Percentiles rank a stretch among this genome's conserved stretches.
phyloP scores from a whole-genome alignment of 2,329 filamentous ascomycete genomes.

The Ophiostoma pallidulum region DNA sequence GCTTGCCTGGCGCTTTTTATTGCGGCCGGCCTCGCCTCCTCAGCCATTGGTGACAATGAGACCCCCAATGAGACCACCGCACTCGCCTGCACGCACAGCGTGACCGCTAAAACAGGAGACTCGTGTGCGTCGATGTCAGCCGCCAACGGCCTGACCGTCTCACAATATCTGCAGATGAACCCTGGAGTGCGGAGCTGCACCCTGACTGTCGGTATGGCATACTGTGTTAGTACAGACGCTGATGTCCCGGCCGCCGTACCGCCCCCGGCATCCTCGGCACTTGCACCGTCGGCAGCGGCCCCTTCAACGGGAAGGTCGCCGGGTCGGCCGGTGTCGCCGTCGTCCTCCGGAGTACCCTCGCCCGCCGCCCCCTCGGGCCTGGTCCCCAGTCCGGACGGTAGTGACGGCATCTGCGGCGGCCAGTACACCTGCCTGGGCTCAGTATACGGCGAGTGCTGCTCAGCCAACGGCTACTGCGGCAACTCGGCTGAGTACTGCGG shows the following conservation, averaged over 20 bases:
- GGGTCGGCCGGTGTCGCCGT: no score
- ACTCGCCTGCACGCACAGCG: constrained; percentile 15
- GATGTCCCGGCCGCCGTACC: neutral
- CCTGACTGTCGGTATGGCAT: constrained; percentile 4
- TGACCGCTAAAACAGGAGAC: constrained; percentile 20
- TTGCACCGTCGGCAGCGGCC: neutral
- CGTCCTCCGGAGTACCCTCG: constrained; percentile 75
- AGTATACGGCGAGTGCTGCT: constrained; percentile 15
- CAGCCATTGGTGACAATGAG: neutral
- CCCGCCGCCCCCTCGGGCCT: constrained; percentile 54
- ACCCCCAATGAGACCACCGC: neutral
- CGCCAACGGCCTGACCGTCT: constrained; percentile 18
- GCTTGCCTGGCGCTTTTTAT: neutral
- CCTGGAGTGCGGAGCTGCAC: constrained; percentile 11
- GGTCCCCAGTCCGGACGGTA: constrained; percentile 9
- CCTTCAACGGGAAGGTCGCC: neutral
- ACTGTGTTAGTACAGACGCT: constrained; percentile 9
- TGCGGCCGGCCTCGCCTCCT: neutral
- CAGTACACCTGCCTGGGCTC: constrained; percentile 12
- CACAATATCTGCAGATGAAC: constrained; percentile 14
- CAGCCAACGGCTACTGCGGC: constrained; percentile 14
- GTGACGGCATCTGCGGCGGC: constrained; percentile 15
- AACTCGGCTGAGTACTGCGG: constrained; percentile 13
- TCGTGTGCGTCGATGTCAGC: constrained; percentile 19
- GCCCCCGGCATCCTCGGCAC: neutral